A percentile compares a stretch with the other conserved stretches of the same genome.
Evolutionary conservation across 768 basidiomycete genomes (phyloP).

Genomic region (Macrocybe gigantea): DNA sequence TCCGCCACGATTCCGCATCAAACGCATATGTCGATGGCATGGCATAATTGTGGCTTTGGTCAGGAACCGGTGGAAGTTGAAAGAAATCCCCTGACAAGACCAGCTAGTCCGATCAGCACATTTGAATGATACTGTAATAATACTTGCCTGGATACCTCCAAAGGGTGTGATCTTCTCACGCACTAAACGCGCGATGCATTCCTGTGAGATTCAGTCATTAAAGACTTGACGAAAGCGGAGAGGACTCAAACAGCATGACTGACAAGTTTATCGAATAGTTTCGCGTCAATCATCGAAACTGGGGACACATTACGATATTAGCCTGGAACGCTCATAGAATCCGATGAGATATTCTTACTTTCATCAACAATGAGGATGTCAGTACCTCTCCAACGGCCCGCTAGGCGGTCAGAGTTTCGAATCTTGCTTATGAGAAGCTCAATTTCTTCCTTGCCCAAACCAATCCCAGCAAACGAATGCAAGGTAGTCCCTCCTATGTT

Average conservation of each 20-base stretch:
- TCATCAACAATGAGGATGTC: conserved; percentile 68
- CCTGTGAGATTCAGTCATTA: conserved; percentile 24
- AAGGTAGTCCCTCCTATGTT: conserved; percentile 69
- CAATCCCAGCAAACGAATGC: conserved; percentile 63
- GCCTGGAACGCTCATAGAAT: background rate
- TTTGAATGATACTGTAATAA: background rate
- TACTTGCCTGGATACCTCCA: conserved; percentile 58
- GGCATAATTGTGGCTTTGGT: conserved; percentile 24
- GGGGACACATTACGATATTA: background rate
- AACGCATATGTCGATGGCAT: conserved; percentile 59
- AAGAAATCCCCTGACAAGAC: conserved; percentile 77
- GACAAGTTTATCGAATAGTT: conserved; percentile 66
- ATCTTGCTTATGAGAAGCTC: conserved; percentile 35
- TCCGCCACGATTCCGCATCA: conserved; percentile 54
- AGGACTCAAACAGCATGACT: conserved; percentile 6
- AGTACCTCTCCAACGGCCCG: conserved; percentile 45
- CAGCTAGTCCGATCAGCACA: conserved; percentile 33
- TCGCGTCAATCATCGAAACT: conserved; percentile 76
- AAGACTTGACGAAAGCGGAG: conserved; percentile 18
- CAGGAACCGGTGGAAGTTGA: conserved; percentile 69
- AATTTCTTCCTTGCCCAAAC: conserved; percentile 46
- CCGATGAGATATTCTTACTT: conserved; percentile 30
- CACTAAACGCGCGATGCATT: conserved; percentile 33
- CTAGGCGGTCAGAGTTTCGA: conserved; percentile 6
- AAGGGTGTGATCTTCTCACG: conserved; percentile 43